Base-by-base conservation (phyloP, 225 moss, liverwort and hornwort genomes). In the Physcomitrium patens region DNA sequence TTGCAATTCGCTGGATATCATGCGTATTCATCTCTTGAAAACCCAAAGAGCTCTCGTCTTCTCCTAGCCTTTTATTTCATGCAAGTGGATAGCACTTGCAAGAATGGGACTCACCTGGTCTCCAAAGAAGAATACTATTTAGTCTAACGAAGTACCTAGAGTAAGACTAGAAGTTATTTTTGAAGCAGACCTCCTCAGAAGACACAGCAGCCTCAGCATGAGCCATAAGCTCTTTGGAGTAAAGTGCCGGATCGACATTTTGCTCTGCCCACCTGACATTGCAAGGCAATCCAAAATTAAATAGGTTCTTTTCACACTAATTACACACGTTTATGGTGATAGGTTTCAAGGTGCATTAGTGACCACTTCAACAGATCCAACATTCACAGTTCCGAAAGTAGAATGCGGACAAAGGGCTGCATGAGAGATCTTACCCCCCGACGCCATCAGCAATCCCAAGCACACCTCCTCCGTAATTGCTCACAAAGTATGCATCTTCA, bases 231-330 rank as follows among this genome's bases (percentile, higher is more conserved):
- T 99, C 97, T 78, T 86, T 91, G 27, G 97, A 91, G 65, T 78
- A 99, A 16, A 95, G 80, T 66, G 97, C 97, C 59, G 97, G 97
- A 83, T 99, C 97, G 43, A 99, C 95, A 88, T 95, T 89, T 72
- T 99, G 91, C 57, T 86, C 91, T 48, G 97, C 97, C 97, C 97
- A 99, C 48, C 96, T 96, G 79, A 37, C 7, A 37, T 73, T 66
- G 66, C 66, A 63, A 57, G 59, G 71, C 12, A 27, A 66, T 13
- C 57, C 41, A 9, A 2, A n/a, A 73, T 37, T 37, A 37, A 37
- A 37, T 37, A 37, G 31, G 1, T 9, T 19, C 48, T 48, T 65
- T 66, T 37, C 47, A 47, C 27, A n/a, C 27, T 46, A 45, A 26
- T n/a, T 37, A 51, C 14, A n/a, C 16, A n/a, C 22, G 27, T 55